Conservation (phyloP, 2,329 filamentous ascomycete species). For the Fusarium sp. region DNA sequence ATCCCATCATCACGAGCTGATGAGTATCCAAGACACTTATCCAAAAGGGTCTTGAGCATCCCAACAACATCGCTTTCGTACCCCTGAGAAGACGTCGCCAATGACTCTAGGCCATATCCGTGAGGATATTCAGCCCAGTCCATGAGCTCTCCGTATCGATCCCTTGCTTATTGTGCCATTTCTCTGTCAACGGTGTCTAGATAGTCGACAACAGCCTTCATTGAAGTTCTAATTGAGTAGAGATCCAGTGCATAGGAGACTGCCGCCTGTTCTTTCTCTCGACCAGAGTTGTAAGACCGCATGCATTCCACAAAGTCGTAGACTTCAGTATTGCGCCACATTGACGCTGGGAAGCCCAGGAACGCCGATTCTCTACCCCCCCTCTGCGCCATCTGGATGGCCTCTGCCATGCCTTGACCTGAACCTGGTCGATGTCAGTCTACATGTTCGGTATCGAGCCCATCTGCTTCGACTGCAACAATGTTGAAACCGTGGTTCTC, state of each 20-base stretch:
- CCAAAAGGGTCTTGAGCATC: constrained; percentile 23
- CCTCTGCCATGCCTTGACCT: constrained; percentile 21
- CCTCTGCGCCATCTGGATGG: constrained; percentile 17
- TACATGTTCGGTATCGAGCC: constrained; percentile 29
- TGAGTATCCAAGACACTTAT: constrained; percentile 25
- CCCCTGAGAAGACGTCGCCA: constrained; percentile 25
- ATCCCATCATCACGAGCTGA: constrained; percentile 4
- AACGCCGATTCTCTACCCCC: constrained; percentile 24
- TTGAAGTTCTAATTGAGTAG: constrained; percentile 33
- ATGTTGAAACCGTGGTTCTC: constrained; percentile 35
- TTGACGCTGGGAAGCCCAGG: constrained; percentile 29
- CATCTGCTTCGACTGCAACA: constrained; percentile 31
- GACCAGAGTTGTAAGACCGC: constrained; percentile 23
- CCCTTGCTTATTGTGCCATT: constrained; percentile 31
- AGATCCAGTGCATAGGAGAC: constrained; percentile 31
- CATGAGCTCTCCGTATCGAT: constrained; percentile 23
- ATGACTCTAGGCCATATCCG: constrained; percentile 31
- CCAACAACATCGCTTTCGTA: constrained; percentile 23
- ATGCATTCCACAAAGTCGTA: constrained; percentile 34
- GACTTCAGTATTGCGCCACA: constrained; percentile 39
- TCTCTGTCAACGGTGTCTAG: constrained; percentile 30
- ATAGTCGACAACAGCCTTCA: constrained; percentile 31
- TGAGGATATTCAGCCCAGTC: constrained; percentile 31
- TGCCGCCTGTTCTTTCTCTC: constrained; percentile 1
- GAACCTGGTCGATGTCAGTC: constrained; percentile 16